These are phyloP conservation scores for Paxillus involutus DNA, from an alignment of 768 basidiomycete genomes.

Conservation along the genomic window DNA sequence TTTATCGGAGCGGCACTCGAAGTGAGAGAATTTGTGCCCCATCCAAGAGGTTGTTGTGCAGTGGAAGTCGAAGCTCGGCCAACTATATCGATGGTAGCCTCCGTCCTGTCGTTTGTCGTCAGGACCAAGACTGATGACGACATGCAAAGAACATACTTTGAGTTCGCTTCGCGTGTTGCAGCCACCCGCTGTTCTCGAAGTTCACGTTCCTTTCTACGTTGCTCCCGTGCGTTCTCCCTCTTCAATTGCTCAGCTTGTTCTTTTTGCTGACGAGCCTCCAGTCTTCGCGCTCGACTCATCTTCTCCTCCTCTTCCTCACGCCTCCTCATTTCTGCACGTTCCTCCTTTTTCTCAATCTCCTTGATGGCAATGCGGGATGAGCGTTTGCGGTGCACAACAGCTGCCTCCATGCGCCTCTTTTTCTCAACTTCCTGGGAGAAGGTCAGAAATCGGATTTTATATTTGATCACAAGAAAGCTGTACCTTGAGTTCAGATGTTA, in stretches of 20 bases:
- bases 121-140: conserved; percentile 9
- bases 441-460: conserved; percentile 1
- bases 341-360: conserved; percentile 79
- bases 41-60: not conserved
- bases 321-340: conserved; percentile 54
- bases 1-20: conserved; percentile 12
- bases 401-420: conserved; percentile 66
- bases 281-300: conserved; percentile 57
- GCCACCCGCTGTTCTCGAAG: conserved; percentile 21
- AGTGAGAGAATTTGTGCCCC: conserved; percentile 4
- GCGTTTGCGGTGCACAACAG: conserved; percentile 82
- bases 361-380: conserved; percentile 85
- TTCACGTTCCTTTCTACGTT: conserved; percentile 38
- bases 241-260: conserved; percentile 54
- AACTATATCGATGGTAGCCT: conserved; percentile 1
- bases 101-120: conserved; percentile 12
- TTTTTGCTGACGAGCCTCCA: conserved; percentile 54
- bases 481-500: conserved; percentile 69
- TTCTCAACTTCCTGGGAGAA: conserved; percentile 56
- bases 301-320: conserved; percentile 70
- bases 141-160: conserved; percentile 11
- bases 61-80: not conserved
- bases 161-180: conserved; percentile 8
- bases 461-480: conserved; percentile 18
- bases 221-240: conserved; percentile 62